Conservation (phyloP, 176 grass and related monocot genomes). For the Paspalum vaginatum region DNA sequence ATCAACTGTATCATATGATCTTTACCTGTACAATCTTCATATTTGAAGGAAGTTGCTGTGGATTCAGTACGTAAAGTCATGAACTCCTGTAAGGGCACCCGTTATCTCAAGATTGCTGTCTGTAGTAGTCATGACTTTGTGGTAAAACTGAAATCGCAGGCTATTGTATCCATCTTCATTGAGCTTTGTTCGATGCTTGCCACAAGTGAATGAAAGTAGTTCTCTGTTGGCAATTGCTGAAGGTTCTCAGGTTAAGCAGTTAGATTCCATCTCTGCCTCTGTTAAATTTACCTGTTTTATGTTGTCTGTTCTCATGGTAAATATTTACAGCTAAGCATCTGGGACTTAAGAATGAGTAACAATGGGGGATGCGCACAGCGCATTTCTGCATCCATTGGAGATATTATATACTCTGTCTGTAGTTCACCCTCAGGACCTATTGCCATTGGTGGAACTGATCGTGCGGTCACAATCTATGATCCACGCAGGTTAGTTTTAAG, state of each 20-base stretch:
- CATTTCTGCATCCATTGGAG: slow-evolving; percentile 67
- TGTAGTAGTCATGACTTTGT: slow-evolving; percentile 22
- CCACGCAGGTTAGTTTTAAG: slow-evolving; percentile 62
- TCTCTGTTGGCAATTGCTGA: slow-evolving; percentile 78
- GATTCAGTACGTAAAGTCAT: not conserved
- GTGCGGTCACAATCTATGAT: slow-evolving; percentile 78
- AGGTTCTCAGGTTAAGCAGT: slow-evolving; percentile 91
- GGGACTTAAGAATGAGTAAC: slow-evolving; percentile 82
- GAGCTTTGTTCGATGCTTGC: slow-evolving; percentile 57
- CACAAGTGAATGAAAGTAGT: slow-evolving; percentile 51
- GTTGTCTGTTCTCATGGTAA: slow-evolving; percentile 30
- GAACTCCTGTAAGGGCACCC: not conserved
- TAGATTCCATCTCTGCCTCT: slow-evolving; percentile 5
- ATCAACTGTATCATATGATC: not conserved
- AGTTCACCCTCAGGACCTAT: slow-evolving; percentile 60
- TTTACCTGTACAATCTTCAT: not conserved
- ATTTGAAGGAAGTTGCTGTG: slow-evolving; percentile 19
- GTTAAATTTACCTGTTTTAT: slow-evolving; percentile 2
- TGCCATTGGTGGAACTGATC: slow-evolving; percentile 82
- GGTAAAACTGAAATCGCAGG: slow-evolving; percentile 48
- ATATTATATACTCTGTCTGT: slow-evolving; percentile 74
- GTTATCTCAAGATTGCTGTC: not conserved
- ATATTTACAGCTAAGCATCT: slow-evolving; percentile 78
- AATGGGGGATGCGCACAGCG: slow-evolving; percentile 84
- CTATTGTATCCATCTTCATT: slow-evolving; percentile 91